phyloP scores from a whole-genome alignment of 2,329 filamentous ascomycete species.

The Zymoseptoria passerinii region DNA sequence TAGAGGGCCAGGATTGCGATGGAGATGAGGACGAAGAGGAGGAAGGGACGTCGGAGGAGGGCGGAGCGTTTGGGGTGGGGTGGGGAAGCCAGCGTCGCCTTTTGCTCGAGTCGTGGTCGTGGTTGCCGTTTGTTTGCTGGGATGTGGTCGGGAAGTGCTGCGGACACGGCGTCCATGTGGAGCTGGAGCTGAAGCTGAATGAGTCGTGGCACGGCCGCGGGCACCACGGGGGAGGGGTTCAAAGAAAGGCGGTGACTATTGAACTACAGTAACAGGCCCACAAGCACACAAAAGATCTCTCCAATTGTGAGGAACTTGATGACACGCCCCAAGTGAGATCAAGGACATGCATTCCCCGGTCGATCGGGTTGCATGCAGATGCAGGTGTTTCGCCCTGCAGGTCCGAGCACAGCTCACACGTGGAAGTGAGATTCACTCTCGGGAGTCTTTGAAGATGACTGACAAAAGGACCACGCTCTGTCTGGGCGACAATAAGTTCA shows the following conservation, averaged over 20 bases:
- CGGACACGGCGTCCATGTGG: not conserved
- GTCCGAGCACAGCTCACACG: not conserved
- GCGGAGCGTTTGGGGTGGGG: not conserved
- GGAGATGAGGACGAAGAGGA: slow-evolving; percentile 27
- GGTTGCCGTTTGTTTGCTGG: not conserved
- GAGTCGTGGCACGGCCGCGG: too few species aligned
- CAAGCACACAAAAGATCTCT: not conserved
- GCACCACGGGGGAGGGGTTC: not conserved
- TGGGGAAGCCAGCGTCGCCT: not conserved
- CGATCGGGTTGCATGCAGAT: not conserved
- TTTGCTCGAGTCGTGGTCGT: not conserved
- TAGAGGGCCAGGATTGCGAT: slow-evolving; percentile 30
- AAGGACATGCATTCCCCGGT: not conserved
- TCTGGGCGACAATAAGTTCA: not conserved
- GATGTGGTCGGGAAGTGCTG: not conserved
- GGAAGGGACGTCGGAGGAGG: slow-evolving; percentile 18
- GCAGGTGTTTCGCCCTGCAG: not conserved
- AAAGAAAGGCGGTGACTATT: not conserved
- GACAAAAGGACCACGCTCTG: not conserved
- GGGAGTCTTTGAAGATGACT: not conserved
- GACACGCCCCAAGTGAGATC: not conserved
- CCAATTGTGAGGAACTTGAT: not conserved
- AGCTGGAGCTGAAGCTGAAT: not conserved
- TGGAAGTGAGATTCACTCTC: not conserved
- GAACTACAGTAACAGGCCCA: not conserved